These are phyloP conservation scores for Metarhizium rileyi DNA, from an alignment of 2,329 filamentous ascomycete species.

Conservation along the genomic window DNA sequence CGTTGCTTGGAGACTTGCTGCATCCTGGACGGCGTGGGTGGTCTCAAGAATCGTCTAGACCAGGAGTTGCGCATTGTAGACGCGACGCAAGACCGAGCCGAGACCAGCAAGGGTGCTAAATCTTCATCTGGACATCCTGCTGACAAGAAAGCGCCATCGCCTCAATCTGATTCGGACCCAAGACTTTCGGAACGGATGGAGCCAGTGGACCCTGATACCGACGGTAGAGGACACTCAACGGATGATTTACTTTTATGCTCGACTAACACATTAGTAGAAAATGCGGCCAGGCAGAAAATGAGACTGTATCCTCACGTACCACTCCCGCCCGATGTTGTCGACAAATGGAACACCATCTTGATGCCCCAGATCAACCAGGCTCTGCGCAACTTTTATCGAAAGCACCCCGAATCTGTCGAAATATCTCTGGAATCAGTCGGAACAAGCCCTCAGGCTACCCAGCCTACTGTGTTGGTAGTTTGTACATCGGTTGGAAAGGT, in stretches of 20 bases:
- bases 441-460: slow-evolving; percentile 53
- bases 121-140: background rate
- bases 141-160: slow-evolving; percentile 2
- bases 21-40: slow-evolving; percentile 49
- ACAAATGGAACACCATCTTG: slow-evolving; percentile 61
- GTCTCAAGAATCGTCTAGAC: slow-evolving; percentile 42
- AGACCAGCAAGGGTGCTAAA: slow-evolving; percentile 4
- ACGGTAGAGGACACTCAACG: slow-evolving; percentile 10
- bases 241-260: slow-evolving; percentile 1
- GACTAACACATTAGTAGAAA: slow-evolving; percentile 12
- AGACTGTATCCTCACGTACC: slow-evolving; percentile 51
- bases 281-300: slow-evolving; percentile 28
- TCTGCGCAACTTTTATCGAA: slow-evolving; percentile 60
- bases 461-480: slow-evolving; percentile 66
- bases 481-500: slow-evolving; percentile 68
- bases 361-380: slow-evolving; percentile 67
- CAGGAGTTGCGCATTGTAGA: slow-evolving; percentile 31
- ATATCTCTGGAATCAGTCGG: slow-evolving; percentile 70
- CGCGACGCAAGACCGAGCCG: background rate
- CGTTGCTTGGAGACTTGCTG: slow-evolving; percentile 51
- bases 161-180: background rate
- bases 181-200: background rate
- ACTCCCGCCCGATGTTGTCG: slow-evolving; percentile 50
- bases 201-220: background rate
- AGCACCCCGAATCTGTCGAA: slow-evolving; percentile 66